Conservation (phyloP, 2,329 filamentous ascomycete genomes). For the Chaetothyriales sp. region DNA sequence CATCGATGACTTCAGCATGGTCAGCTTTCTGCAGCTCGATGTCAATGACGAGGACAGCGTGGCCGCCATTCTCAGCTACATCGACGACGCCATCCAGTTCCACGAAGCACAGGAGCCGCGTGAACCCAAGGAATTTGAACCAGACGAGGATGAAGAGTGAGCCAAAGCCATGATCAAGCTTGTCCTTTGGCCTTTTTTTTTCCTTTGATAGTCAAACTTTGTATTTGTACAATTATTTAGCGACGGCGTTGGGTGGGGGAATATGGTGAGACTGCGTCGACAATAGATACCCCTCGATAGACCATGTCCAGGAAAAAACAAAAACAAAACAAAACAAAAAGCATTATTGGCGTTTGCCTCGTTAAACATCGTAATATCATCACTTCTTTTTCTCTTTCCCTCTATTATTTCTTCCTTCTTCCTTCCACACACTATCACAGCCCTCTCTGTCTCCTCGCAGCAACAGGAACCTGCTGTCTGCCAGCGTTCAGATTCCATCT, state of each 20-base stretch:
- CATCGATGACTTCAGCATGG: conserved; percentile 97
- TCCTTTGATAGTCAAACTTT: not conserved
- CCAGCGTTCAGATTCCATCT: conserved; percentile 2
- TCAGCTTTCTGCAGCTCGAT: conserved; percentile 82
- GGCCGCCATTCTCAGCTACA: conserved; percentile 68
- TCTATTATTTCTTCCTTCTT: not conserved
- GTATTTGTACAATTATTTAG: conserved; percentile 5
- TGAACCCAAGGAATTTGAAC: conserved; percentile 54
- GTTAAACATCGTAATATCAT: not conserved
- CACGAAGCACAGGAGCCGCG: conserved; percentile 85
- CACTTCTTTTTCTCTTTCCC: not conserved
- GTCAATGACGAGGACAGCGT: conserved; percentile 87
- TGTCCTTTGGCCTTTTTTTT: not conserved
- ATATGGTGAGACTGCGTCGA: not conserved
- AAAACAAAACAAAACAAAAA: not conserved
- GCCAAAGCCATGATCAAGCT: not conserved
- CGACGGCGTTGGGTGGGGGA: conserved; percentile 16
- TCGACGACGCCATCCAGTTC: conserved; percentile 86
- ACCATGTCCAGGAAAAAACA: not conserved
- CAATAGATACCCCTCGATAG: not conserved
- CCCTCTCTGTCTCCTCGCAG: not conserved
- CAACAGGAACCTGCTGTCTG: conserved; percentile 8
- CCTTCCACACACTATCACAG: not conserved
- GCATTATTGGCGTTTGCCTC: not conserved
- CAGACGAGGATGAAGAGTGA: conserved; percentile 34